A percentile compares a stretch with the other conserved stretches of the same genome.
Conservation (phyloP, 1,284 basidiomycete genomes). For the Ganoderma sinense region DNA sequence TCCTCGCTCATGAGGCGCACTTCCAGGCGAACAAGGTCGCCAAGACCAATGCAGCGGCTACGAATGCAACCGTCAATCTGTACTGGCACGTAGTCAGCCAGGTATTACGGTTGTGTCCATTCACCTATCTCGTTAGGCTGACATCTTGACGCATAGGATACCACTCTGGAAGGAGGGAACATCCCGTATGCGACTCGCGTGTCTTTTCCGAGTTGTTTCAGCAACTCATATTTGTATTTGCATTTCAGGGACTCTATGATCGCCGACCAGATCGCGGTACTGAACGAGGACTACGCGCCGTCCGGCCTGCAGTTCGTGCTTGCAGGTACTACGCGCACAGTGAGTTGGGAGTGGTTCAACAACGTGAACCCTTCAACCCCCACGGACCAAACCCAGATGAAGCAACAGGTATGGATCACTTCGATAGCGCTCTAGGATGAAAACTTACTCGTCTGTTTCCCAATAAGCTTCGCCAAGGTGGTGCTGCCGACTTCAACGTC, state of each 20-base stretch:
- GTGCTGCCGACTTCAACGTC: constrained; percentile 53
- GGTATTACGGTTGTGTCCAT: constrained; percentile 11
- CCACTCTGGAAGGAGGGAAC: constrained; percentile 51
- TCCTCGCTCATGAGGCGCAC: constrained; percentile 49
- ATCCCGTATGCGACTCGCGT: constrained; percentile 45
- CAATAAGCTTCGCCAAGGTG: constrained; percentile 48
- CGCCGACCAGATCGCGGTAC: constrained; percentile 48
- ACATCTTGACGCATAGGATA: constrained; percentile 21
- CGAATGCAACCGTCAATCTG: constrained; percentile 45
- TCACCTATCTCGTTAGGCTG: not conserved
- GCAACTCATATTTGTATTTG: constrained; percentile 21
- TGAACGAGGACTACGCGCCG: constrained; percentile 54
- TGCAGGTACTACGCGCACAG: constrained; percentile 50
- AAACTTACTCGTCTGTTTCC: not conserved
- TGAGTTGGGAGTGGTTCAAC: constrained; percentile 58
- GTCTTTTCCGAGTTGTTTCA: not conserved
- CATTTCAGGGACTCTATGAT: constrained; percentile 47
- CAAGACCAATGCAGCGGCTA: constrained; percentile 36
- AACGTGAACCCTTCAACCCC: constrained; percentile 44
- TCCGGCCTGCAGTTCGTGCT: constrained; percentile 55
- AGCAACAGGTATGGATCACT: constrained; percentile 34
- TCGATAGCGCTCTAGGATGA: not conserved
- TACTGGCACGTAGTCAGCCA: constrained; percentile 58
- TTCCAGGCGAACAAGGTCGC: constrained; percentile 50
- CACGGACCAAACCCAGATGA: constrained; percentile 58